Evolutionary conservation across 1,139 yeast genomes (phyloP).

Genomic region (Geotrichum histeridarum): DNA sequence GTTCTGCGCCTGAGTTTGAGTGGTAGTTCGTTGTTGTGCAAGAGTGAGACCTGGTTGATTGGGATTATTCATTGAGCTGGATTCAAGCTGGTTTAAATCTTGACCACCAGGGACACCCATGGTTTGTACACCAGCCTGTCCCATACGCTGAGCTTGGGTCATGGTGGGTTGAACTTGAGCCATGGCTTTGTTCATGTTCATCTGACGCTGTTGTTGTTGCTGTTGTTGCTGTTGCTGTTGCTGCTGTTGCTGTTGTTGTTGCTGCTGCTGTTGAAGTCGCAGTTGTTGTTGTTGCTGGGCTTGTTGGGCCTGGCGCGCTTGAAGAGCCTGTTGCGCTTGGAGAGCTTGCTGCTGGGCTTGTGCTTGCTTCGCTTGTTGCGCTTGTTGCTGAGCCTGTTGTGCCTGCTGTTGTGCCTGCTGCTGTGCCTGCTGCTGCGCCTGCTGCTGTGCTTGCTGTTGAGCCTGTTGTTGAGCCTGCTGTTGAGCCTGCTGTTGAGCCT

Average conservation of each 20-base stretch:
- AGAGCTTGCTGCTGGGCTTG: slow-evolving; percentile 1
- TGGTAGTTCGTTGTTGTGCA: no score
- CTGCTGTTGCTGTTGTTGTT: background rate
- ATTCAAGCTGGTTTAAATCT: no score
- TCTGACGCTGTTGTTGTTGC: background rate
- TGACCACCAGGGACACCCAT: no score
- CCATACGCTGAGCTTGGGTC: background rate
- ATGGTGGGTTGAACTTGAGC: background rate
- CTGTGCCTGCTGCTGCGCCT: background rate
- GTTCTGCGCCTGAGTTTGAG: no score
- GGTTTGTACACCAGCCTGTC: no score
- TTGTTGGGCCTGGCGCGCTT: slow-evolving; percentile 7
- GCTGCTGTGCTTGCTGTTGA: slow-evolving; percentile 6
- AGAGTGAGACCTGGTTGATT: no score
- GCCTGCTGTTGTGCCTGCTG: slow-evolving; percentile 4
- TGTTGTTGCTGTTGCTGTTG: slow-evolving; percentile 3
- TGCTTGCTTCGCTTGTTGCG: background rate
- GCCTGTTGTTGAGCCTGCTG: background rate
- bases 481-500: background rate
- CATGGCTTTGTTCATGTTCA: slow-evolving; percentile 1
- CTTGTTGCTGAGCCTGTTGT: slow-evolving; percentile 8
- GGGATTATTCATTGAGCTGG: no score
- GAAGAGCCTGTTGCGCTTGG: slow-evolving; percentile 2
- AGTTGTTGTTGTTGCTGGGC: background rate
- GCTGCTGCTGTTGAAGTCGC: background rate